Conservation (phyloP, 2,329 filamentous ascomycete genomes). For the Cryphonectria radicalis region DNA sequence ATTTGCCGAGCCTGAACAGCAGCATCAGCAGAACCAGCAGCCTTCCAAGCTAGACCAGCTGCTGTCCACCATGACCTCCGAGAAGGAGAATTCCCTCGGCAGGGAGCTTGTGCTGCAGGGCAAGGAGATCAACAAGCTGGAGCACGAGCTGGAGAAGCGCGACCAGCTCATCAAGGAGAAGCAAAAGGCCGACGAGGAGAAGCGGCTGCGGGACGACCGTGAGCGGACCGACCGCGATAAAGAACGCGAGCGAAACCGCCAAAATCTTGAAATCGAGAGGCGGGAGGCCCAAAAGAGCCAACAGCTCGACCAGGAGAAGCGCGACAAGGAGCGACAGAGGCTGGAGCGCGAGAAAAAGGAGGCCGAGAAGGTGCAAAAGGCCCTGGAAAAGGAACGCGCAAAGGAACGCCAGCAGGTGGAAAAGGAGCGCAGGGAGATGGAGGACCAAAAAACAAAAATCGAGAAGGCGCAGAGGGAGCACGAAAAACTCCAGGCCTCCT, state of each 20-base stretch:
- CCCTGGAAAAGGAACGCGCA: slow-evolving; percentile 17
- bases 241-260: slow-evolving; percentile 21
- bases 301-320: slow-evolving; percentile 13
- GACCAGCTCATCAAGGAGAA: slow-evolving; percentile 21
- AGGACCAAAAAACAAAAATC: slow-evolving; percentile 15
- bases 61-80: neutral
- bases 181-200: slow-evolving; percentile 22
- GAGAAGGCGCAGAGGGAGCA: slow-evolving; percentile 26
- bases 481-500: slow-evolving; percentile 25
- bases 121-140: slow-evolving; percentile 28
- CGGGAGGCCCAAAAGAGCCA: slow-evolving; percentile 12
- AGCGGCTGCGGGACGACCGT: slow-evolving; percentile 17
- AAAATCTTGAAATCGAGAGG: slow-evolving; percentile 24
- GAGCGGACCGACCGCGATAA: slow-evolving; percentile 19
- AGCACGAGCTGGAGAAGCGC: slow-evolving; percentile 25
- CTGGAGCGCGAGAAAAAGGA: slow-evolving; percentile 16
- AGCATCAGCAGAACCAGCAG: slow-evolving; percentile 7
- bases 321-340: slow-evolving; percentile 19
- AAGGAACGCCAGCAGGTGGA: slow-evolving; percentile 20
- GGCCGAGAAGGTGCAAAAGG: slow-evolving; percentile 21
- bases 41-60: neutral
- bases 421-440: slow-evolving; percentile 21
- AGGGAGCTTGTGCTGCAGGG: slow-evolving; percentile 28
- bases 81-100: slow-evolving; percentile 25
- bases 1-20: slow-evolving; percentile 26